Evolutionary conservation across 495 filamentous ascomycete species (phyloP).

Genomic region (Daldinia bambusicola): DNA sequence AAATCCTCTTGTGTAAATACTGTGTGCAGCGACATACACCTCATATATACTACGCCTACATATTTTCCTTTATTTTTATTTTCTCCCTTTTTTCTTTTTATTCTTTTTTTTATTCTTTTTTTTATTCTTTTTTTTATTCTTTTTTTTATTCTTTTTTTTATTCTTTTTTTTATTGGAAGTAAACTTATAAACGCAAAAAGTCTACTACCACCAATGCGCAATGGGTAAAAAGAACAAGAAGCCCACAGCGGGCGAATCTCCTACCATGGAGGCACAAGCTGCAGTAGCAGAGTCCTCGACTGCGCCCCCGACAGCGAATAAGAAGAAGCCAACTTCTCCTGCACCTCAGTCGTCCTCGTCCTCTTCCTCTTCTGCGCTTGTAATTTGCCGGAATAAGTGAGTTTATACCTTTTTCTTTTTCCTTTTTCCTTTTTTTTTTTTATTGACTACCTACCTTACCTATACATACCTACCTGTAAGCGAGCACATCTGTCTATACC

Average conservation of each 20-base stretch:
- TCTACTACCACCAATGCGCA: slow-evolving; percentile 35
- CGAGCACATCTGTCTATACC: too few relatives aligned
- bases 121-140: too few relatives aligned
- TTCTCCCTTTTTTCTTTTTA: too few relatives aligned
- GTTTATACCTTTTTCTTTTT: slow-evolving; percentile 31
- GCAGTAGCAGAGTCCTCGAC: slow-evolving; percentile 37
- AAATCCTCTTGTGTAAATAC: slow-evolving; percentile 1
- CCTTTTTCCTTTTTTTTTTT: neutral
- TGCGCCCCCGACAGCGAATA: slow-evolving; percentile 30
- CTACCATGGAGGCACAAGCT: slow-evolving; percentile 39
- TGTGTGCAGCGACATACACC: slow-evolving; percentile 3
- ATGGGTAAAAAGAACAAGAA: slow-evolving; percentile 63
- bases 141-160: too few relatives aligned
- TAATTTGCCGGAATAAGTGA: slow-evolving; percentile 80
- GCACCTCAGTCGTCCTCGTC: slow-evolving; percentile 53
- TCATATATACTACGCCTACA: slow-evolving; percentile 15
- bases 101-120: too few relatives aligned
- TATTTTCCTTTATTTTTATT: neutral
- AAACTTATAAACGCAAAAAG: slow-evolving; percentile 10
- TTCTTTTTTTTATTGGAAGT: slow-evolving; percentile 17
- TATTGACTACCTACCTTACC: slow-evolving; percentile 3
- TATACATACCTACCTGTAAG: too few relatives aligned
- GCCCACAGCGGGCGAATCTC: slow-evolving; percentile 44
- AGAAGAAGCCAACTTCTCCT: slow-evolving; percentile 48
- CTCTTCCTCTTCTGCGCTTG: slow-evolving; percentile 64